Conservation (phyloP, 2,329 filamentous ascomycete genomes). For the Eutypella sp. region DNA sequence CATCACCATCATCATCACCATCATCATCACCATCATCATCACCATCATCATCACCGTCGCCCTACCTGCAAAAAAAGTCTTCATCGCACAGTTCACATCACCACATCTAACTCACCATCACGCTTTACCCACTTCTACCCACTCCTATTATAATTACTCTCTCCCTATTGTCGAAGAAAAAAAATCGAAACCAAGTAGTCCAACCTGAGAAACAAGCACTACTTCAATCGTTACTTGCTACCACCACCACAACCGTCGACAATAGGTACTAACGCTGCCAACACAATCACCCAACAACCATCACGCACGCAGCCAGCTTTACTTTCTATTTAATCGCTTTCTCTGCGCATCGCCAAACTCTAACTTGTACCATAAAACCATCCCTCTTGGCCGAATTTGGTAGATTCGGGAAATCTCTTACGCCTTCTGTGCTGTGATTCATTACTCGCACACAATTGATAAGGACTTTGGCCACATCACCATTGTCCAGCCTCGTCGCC, state of each 20-base stretch:
- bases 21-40: constrained; percentile 19
- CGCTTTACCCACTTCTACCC: too few species aligned
- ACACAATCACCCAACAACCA: neutral
- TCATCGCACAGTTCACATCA: neutral
- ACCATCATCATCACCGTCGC: constrained; percentile 15
- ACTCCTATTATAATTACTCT: too few species aligned
- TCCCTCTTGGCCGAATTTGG: too few species aligned
- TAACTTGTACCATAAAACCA: too few species aligned
- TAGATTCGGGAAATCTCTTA: neutral
- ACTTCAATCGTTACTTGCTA: too few species aligned
- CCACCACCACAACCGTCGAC: constrained; percentile 8
- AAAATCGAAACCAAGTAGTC: too few species aligned
- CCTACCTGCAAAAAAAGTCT: constrained; percentile 4
- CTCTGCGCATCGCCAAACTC: neutral
- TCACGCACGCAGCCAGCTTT: neutral
- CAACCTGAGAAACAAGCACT: too few species aligned
- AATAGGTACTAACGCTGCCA: neutral
- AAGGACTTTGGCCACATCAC: neutral
- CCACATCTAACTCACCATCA: too few species aligned
- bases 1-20: constrained; percentile 14
- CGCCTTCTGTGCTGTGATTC: neutral
- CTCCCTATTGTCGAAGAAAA: too few species aligned
- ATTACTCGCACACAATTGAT: neutral
- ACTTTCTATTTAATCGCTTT: neutral
- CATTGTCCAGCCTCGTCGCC: neutral